A percentile compares a stretch with the other conserved stretches of the same genome.
These are phyloP conservation scores for Linnemannia exigua DNA, from an alignment of 192 early-diverging fungal genomes.

Conservation along the genomic window DNA sequence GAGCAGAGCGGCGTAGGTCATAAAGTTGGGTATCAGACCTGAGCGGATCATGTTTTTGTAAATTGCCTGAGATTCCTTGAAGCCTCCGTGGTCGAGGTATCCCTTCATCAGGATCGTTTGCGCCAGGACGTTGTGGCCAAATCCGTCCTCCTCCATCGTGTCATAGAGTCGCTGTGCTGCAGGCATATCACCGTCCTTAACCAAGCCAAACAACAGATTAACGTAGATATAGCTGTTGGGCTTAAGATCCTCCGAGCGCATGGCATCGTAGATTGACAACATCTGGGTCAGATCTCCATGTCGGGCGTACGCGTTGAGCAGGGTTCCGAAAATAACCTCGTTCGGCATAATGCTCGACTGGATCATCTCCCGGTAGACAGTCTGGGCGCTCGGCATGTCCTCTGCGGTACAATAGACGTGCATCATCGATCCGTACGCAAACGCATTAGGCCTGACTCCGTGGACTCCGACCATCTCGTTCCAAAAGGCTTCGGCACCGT, in stretches of 20 bases:
- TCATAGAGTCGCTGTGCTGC: conserved; percentile 55
- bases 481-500: conserved; percentile 53
- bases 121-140: conserved; percentile 49
- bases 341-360: conserved; percentile 72
- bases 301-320: conserved; percentile 82
- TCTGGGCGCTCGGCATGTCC: conserved; percentile 81
- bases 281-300: conserved; percentile 60
- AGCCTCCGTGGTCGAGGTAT: conserved; percentile 49
- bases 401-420: conserved; percentile 79
- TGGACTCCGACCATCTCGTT: conserved; percentile 59
- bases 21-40: conserved; percentile 58
- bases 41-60: conserved; percentile 60
- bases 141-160: conserved; percentile 59
- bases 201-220: conserved; percentile 60
- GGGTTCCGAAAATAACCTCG: conserved; percentile 83
- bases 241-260: conserved; percentile 56
- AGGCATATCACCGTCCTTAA: conserved; percentile 49
- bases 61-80: conserved; percentile 54
- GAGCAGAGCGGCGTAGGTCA: conserved; percentile 59
- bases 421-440: conserved; percentile 81
- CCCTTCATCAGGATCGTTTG: conserved; percentile 68
- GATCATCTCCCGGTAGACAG: conserved; percentile 88
- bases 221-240: conserved; percentile 62
- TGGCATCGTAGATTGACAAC: conserved; percentile 59
- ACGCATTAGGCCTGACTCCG: conserved; percentile 48